Evolutionary conservation across 768 basidiomycete species (phyloP), one percentile per base, ranked within the genome.

Genomic region (Russula foetens): DNA sequence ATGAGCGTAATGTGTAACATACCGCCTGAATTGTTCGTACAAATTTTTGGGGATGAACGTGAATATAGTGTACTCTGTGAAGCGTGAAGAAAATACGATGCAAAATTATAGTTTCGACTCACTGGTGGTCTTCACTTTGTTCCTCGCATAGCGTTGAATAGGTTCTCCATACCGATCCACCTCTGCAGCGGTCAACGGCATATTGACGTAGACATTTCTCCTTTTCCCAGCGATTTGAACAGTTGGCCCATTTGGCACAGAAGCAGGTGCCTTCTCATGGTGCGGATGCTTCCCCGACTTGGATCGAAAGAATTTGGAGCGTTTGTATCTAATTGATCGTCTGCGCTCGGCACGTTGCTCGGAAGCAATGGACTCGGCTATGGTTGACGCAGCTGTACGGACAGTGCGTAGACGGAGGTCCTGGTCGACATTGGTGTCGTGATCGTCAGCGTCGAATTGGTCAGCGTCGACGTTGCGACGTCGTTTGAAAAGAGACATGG

Each of bases 41-140:
- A 98, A 73, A 71, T 98, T 97, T 80, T 91, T 94, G 11, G 95
- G 95, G 46, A 98, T 67, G 70, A 98, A 98, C 0, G 92, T 90
- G 52, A 97, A 51, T 50, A 91, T 71, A 28, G 93, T 96, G 74
- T 98, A 98, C 73, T 95, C 92, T 93, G 69, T 8, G 26, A 21
- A 7, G 2, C 1, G 4, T 52, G 60, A 64, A 63, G 39, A 15
- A 44, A 24, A 31, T 43, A 14, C 24, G 47, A 31, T 23, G 38
- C 44, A 53, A 62, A 21, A 52, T n/a, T 11, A 2, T 35, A 19
- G 45, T 29, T 41, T 23, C 44, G 14, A 83, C 89, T 75, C 72
- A 93, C 92, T 96, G 66, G 88, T 90, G 43, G 95, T 97, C 69
- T 88, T 80, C 64, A 98, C 92, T 81, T 97, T 98, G 71, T 97